Evolutionary conservation across 208 protist genomes (phyloP), one percentile per base, ranked within the genome.

Genomic region (Novymonas esmeraldas): DNA sequence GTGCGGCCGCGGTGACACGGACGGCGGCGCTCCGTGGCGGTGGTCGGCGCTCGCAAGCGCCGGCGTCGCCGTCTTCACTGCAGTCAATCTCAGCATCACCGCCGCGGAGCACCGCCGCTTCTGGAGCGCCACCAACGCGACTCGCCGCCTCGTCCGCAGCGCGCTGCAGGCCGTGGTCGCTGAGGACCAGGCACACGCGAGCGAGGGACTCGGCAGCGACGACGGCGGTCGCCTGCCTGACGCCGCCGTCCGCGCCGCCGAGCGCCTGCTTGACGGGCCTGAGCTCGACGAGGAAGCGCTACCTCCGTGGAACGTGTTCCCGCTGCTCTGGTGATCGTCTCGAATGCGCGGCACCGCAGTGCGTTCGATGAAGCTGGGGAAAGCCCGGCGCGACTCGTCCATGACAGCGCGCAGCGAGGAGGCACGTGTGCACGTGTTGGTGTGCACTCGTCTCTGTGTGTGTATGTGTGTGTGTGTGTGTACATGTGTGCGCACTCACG

Each of bases 81-180:
- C 77, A 9, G 24, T 78, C 22, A 95, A 95, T 59, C 78, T 95
- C 42, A 49, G 66, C 51, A 81, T 92, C 42, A 95, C 90, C 31
- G 79, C 85, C 5, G 56, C 48, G 22, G 85, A 84, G 63, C 90
- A 95, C 51, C 82, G 87, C 10, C 51, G 39, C 0, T 95, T 92
- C 69, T 95, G 90, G 90, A 48, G 31, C 20, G 2, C 49, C 11
- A 22, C 82, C 33, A 89, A 88, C 67, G 44, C 13, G 39, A 48
- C 61, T 26, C 73, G 82, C 42, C 56, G 49, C 2, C 34, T 59
- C 9, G 63, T 82, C 3, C 42, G 29, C 39, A 28, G 0, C 14
- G 34, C 33, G 24, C 50, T 73, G 11, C 6, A 20, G 18, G 4
- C 28, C 2, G 20, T 73, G 20, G 50, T 62, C 1, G 4, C 31